These are phyloP conservation scores for Fraxinus greggii DNA, from an alignment of 305 asterid species.

Conservation along the genomic window DNA sequence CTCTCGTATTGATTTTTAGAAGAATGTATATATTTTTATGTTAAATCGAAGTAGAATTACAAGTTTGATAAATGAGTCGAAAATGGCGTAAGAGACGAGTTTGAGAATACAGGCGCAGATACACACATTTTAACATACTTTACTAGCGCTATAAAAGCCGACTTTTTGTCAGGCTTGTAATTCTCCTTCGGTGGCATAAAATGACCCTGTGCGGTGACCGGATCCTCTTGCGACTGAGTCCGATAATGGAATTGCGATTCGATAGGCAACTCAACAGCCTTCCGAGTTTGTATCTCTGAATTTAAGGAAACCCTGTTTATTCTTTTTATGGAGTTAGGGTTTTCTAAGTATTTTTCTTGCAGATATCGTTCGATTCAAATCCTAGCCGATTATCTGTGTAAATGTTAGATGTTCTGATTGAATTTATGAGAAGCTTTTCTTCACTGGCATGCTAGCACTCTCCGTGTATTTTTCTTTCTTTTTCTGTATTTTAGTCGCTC, in stretches of 20 bases:
- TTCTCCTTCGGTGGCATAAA: conserved; percentile 36
- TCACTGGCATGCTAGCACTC: background rate
- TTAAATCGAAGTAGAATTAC: conserved; percentile 37
- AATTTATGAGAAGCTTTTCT: background rate
- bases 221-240: background rate
- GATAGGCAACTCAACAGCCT: background rate
- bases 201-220: conserved; percentile 16
- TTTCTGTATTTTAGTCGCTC: background rate
- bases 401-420: background rate
- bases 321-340: background rate
- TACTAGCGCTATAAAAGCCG: conserved; percentile 3
- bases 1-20: background rate
- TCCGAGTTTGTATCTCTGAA: background rate
- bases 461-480: background rate
- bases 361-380: background rate
- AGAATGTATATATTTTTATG: background rate
- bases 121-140: background rate
- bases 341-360: background rate
- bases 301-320: background rate
- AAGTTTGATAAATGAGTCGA: conserved; percentile 32
- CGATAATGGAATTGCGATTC: background rate
- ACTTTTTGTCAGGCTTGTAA: conserved; percentile 43
- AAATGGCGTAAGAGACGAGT: background rate
- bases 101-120: background rate
- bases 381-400: background rate